Base-by-base conservation (phyloP, 139 green algal species). In the Micractinium sp. region DNA sequence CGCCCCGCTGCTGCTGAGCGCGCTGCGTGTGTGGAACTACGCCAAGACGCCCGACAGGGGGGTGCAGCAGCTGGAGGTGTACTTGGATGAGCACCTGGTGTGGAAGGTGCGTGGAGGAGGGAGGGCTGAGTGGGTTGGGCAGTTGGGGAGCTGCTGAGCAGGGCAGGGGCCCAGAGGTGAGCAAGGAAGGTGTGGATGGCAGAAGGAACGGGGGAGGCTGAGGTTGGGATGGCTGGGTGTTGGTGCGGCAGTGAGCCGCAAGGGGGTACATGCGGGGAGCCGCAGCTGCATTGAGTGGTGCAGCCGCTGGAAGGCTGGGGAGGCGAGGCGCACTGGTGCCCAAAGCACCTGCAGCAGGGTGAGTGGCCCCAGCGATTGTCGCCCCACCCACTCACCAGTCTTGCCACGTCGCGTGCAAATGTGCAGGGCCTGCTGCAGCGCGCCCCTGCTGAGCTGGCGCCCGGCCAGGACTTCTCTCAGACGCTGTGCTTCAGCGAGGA, bases 21-120 rank as follows among this genome's bases (percentile, higher is more conserved):
- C 89, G 4, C 53, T 93, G 13, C 77, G 83, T 63, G 38, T 93
- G 39, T 93, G 91, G 91, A 93, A 93, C 86, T 93, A 93, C 63
- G 81, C 82, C 36, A 88, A 87, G 76, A 91, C 86, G 20, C 91
- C 91, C 16, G 14, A 22, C 19, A 53, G 91, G 38, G 91, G 91
- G 1, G 91, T 89, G 69, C 85, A 89, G 89, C 89, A 93, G 85
- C 36, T 92, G 20, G 89, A 91, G 33, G 56, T 92, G 47, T 85
- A 89, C 74, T 61, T 93, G 23, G 91, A 93, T 67, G 91, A 92
- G 60, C 36, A 85, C 25, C 82, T 92, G 74, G 81, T 93, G 53
- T 93, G 78, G 47, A 90, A 90, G 86, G 86, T 90, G 61, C 13
- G 76, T 2, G 4, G 22, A 13, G 53, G 25, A 35, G 5, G 25